Percentiles rank a stretch among this genome's conserved stretches.
These are phyloP conservation scores for Mrakiaceae sp. DNA, from an alignment of 1,284 basidiomycete genomes.

Conservation along the genomic window DNA sequence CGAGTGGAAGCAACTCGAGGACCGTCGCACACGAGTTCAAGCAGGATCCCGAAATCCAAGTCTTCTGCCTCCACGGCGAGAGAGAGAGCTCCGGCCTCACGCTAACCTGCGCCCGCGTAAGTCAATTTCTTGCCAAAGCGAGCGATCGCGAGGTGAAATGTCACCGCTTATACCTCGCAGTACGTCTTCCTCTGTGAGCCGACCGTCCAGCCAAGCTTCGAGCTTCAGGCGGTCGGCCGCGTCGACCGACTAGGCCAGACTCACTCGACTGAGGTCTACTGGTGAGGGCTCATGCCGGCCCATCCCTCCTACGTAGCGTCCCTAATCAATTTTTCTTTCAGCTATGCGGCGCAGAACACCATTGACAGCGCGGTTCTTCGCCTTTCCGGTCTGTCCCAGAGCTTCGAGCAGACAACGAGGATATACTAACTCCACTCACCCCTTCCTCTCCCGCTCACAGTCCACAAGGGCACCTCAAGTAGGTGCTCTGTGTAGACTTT, in stretches of 20 bases:
- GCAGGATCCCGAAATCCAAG: conserved; percentile 1
- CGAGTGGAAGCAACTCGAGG: neutral
- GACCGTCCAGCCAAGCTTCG: conserved; percentile 1
- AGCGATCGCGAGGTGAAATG: no score
- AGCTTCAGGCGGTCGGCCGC: conserved; percentile 14
- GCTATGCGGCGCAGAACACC: neutral
- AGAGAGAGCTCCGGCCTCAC: conserved; percentile 10
- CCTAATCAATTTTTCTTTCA: neutral
- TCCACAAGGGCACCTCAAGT: conserved; percentile 11
- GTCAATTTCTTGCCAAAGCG: no score
- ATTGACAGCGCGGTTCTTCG: conserved; percentile 7
- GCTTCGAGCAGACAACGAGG: neutral
- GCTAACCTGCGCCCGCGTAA: conserved; percentile 1
- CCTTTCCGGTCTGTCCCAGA: neutral
- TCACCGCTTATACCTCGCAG: neutral
- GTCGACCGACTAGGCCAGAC: conserved; percentile 15
- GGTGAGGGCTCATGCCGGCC: neutral
- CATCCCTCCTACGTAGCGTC: neutral
- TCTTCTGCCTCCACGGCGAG: conserved; percentile 10
- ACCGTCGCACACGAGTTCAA: conserved; percentile 10
- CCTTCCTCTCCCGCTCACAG: neutral
- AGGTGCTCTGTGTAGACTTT: no score
- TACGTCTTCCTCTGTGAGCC: conserved; percentile 14
- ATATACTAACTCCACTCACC: neutral
- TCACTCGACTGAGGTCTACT: conserved; percentile 6